Conservation (phyloP, 768 basidiomycete genomes). For the Phanerochaete carnosa region DNA sequence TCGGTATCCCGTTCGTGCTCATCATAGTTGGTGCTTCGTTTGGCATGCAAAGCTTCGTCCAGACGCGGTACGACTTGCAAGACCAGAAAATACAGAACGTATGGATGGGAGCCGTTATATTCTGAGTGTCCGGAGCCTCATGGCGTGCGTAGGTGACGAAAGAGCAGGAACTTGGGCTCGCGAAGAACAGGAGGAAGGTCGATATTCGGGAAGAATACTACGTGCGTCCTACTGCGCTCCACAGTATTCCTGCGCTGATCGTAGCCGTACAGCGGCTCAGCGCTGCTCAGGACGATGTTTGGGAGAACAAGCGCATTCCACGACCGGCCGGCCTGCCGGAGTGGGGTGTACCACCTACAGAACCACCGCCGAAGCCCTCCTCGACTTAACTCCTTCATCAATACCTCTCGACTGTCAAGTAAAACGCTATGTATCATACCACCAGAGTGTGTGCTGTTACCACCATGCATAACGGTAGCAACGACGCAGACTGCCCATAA, state of each 20-base stretch:
- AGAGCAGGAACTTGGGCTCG: constrained; percentile 74
- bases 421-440: not conserved
- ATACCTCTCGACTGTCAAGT: not conserved
- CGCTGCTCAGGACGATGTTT: constrained; percentile 61
- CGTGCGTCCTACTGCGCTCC: constrained; percentile 47
- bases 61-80: constrained; percentile 88
- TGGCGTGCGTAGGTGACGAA: constrained; percentile 53
- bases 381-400: not conserved
- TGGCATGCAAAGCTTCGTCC: constrained; percentile 78
- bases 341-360: constrained; percentile 83
- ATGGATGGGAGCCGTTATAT: not conserved
- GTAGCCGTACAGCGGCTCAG: constrained; percentile 54
- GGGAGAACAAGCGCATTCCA: constrained; percentile 84
- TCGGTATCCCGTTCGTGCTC: constrained; percentile 84
- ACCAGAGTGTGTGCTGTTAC: not conserved
- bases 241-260: not conserved
- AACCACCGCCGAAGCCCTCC: constrained; percentile 33
- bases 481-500: no score
- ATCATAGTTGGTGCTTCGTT: constrained; percentile 87
- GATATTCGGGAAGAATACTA: constrained; percentile 97
- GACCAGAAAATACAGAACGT: constrained; percentile 76
- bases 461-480: no score
- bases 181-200: constrained; percentile 71
- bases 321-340: constrained; percentile 88
- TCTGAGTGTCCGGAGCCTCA: not conserved